Base-by-base conservation (phyloP, 768 basidiomycete genomes). In the Nidula microcarpa region DNA sequence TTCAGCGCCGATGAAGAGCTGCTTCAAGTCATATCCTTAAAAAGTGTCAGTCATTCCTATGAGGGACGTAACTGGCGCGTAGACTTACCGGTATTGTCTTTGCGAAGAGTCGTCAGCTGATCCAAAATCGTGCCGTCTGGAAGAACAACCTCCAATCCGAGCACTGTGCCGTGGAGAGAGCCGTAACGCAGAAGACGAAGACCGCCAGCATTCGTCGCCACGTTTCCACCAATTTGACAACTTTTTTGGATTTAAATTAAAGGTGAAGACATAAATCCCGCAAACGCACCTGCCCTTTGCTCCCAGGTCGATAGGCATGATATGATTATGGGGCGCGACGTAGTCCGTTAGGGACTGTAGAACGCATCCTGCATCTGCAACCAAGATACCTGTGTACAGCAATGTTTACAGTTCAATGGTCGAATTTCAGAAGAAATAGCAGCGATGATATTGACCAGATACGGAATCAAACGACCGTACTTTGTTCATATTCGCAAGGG, bases 151-250 rank as follows among this genome's bases (percentile, higher is more conserved):
- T 99, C 97, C 11, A 99, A 77, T 16, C 97, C 97, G 3, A 99
- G 81, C 2, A 98, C 96, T 10, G 87, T 87, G 16, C 97, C 97
- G 64, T 96, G 97, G 4, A 99, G 75, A 37, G 92, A 94, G 45
- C 97, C 97, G 63, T 98, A 99, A 18, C 97, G 84, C 41, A 99
- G 72, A 18, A 99, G 79, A 1, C 97, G 84, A 6, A 99, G 79
- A n/a, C 97, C 97, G 16, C 97, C 97, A 30, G 97, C 97, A 64
- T 99, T 99, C 4, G 97, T 98, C 1, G 97, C 85, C 30, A 98
- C 80, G 68, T 98, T 98, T 34, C 97, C 97, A 47, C 96, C 97
- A 57, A 99, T 95, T 64, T 98, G 96, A 76, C 97, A 99, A 62
- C 91, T 91, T 65, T 34, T 33, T 46, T 14, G 13, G 54, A 30